Percentiles rank a stretch among this genome's conserved stretches.
Evolutionary conservation across 192 early-diverging fungal species (phyloP).

Genomic region (Coemansia guatemalensis): DNA sequence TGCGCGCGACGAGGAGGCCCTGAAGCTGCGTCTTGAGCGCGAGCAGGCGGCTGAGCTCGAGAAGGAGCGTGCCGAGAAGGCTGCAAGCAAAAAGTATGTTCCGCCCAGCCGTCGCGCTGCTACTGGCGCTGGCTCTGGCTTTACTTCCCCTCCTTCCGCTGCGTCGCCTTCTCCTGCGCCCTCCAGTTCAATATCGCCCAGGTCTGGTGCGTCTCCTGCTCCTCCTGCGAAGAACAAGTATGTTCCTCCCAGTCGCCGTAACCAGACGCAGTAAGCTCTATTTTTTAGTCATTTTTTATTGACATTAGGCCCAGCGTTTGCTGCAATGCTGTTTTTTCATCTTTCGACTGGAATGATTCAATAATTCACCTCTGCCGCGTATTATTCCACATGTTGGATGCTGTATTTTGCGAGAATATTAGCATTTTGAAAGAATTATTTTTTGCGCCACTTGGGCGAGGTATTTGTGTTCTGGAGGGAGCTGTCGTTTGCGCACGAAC

Average conservation of each 20-base stretch:
- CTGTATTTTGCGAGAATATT: too few relatives aligned
- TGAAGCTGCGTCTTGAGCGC: constrained; percentile 52
- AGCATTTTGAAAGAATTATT: too few relatives aligned
- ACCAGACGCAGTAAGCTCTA: not conserved
- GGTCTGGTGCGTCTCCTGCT: not conserved
- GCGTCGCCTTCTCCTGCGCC: not conserved
- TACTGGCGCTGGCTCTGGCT: not conserved
- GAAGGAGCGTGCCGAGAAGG: constrained; percentile 22
- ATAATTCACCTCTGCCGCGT: not conserved
- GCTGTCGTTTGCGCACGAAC: too few relatives aligned
- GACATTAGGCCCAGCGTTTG: not conserved
- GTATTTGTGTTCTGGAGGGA: too few relatives aligned
- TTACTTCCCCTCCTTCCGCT: not conserved
- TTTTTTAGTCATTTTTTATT: not conserved
- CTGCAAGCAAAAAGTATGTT: constrained; percentile 32
- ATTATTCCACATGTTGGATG: too few relatives aligned
- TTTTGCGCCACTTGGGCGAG: too few relatives aligned
- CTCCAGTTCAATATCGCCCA: not conserved
- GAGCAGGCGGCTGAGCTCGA: constrained; percentile 26
- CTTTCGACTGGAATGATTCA: not conserved
- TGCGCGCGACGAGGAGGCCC: constrained; percentile 43
- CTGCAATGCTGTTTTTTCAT: not conserved
- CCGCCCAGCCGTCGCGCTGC: constrained; percentile 36
- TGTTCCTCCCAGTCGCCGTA: constrained; percentile 43
- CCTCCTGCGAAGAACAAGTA: constrained; percentile 23